Percentiles rank a stretch among this genome's conserved stretches.
Conservation (phyloP, 106 monocot genomes). For the Dactylorhiza incarnata region DNA sequence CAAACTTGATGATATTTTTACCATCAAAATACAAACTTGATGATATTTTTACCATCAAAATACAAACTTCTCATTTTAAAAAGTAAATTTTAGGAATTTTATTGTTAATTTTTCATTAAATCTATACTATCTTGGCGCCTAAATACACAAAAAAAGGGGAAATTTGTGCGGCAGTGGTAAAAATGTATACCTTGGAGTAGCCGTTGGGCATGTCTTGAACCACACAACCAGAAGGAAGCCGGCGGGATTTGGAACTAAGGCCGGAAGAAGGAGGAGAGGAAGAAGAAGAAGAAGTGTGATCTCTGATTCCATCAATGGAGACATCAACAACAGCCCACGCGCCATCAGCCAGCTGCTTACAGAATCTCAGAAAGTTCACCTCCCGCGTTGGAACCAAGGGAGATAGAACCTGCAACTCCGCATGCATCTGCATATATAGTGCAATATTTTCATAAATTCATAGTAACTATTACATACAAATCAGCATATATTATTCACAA, state of each 20-base stretch:
- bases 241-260: constrained; percentile 30
- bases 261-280: neutral
- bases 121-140: no score
- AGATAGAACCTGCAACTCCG: constrained; percentile 82
- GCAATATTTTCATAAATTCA: no score
- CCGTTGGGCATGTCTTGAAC: constrained; percentile 85
- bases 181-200: constrained; percentile 53
- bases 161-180: no score
- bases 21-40: no score
- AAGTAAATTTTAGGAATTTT: no score
- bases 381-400: constrained; percentile 69
- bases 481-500: no score
- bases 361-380: constrained; percentile 63
- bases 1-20: no score
- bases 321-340: constrained; percentile 78
- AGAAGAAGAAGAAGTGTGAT: constrained; percentile 12
- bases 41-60: no score
- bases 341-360: constrained; percentile 65
- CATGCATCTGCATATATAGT: constrained; percentile 40
- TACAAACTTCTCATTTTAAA: no score
- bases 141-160: no score
- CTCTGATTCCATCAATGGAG: constrained; percentile 41
- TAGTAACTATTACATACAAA: no score
- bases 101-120: no score
- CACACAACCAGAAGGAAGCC: constrained; percentile 73